phyloP scores from a whole-genome alignment of 768 basidiomycete genomes.

The Tricholoma flavovirens region DNA sequence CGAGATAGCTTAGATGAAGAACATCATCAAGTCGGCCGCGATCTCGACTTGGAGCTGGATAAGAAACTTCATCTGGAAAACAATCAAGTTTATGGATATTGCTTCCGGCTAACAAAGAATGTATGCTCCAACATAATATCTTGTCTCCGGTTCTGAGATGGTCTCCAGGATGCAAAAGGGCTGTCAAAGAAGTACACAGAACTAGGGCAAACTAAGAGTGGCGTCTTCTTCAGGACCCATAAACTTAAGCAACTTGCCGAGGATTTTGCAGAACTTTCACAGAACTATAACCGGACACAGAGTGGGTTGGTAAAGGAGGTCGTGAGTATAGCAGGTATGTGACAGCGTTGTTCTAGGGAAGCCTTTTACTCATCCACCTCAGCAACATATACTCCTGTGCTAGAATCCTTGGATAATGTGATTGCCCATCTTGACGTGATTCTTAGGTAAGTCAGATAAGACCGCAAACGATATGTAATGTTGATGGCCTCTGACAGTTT shows the following conservation, averaged over 20 bases:
- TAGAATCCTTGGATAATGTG: conserved; percentile 78
- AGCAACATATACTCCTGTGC: conserved; percentile 89
- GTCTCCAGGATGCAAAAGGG: conserved; percentile 67
- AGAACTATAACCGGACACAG: conserved; percentile 72
- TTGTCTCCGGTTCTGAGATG: not conserved
- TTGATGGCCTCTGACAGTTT: conserved; percentile 47
- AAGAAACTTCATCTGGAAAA: conserved; percentile 97
- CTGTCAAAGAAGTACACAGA: conserved; percentile 75
- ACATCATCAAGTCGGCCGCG: conserved; percentile 61
- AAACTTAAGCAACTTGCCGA: conserved; percentile 65
- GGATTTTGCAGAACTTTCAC: conserved; percentile 62
- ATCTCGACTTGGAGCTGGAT: conserved; percentile 78
- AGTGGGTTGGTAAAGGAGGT: conserved; percentile 85
- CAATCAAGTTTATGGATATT: conserved; percentile 83
- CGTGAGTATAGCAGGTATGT: conserved; percentile 82
- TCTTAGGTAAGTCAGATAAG: conserved; percentile 52
- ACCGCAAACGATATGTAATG: not conserved
- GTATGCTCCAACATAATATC: conserved; percentile 38
- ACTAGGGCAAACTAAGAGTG: conserved; percentile 78
- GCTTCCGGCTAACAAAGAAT: conserved; percentile 87
- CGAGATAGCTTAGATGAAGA: conserved; percentile 82
- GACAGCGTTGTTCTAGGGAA: not conserved
- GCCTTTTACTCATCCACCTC: not conserved
- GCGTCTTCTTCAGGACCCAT: conserved; percentile 84
- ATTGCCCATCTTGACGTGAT: conserved; percentile 92